Evolutionary conservation across 1,284 basidiomycete genomes (phyloP), one percentile per base, ranked within the genome.

Genomic region (Moesziomyces aphidis): DNA sequence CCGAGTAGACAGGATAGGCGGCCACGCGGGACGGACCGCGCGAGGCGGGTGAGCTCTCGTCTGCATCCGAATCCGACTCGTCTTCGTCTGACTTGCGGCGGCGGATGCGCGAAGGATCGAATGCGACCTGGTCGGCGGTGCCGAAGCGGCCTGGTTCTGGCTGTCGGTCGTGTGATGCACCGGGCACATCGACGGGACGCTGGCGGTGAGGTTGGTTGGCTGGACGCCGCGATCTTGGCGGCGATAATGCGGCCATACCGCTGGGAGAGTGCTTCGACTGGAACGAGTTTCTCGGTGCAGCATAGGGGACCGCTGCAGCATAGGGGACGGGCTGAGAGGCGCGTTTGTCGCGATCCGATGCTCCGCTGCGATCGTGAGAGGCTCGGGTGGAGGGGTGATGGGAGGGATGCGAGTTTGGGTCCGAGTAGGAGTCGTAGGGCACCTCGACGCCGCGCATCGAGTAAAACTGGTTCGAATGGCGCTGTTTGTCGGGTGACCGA

Each of bases 1-100:
- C 71, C 17, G 71, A 64, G 43, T 73, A 73, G 54, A 68, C 64
- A 1, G 71, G 71, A 28, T 73, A 73, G 1, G 71, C 64, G 17
- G 57, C 48, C 3, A 60, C 63, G 24, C 50, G 56, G 36, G 26
- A 34, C 5, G 48, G 45, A 19, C 45, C 49, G 52, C 34, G 36
- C 8, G 51, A 52, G 0, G 55, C 46, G 11, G 55, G 60, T 10
- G 57, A 58, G 7, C 58, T 48, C 13, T 44, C 64, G 24, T 61
- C 61, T 3, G 34, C 23, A 17, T 52, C 36, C 7, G 54, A 47
- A 10, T 60, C 49, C 5, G 34, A 39, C 23, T 52, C 43, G 21
- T 21, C 44, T 11, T 64, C 54, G 11, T 54, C 42, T 6, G 61
- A 63, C 15, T 45, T 54, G 15, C 43, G 50, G 31, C 36, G 67